Evolutionary conservation across 1,284 basidiomycete species (phyloP), one percentile per base, ranked within the genome.

Genomic region (Moniliophthora roreri): DNA sequence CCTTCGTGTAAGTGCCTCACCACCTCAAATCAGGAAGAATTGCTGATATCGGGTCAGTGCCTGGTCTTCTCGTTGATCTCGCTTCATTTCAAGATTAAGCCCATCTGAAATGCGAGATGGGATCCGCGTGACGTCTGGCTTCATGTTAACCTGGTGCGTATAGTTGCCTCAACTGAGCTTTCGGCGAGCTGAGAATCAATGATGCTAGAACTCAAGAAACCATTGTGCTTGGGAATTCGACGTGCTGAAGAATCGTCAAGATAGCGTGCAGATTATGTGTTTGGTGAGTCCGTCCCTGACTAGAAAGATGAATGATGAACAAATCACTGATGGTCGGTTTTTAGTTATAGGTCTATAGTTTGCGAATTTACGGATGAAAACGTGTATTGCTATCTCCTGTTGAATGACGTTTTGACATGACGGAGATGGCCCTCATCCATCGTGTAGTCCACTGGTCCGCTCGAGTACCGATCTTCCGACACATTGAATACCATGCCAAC

Each of bases 51-150:
- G 48, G 15, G 53, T 1, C 65, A 98, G 95, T 98, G 95, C 72
- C 83, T 98, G 59, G 95, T 98, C 62, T 98, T 98, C 73, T 97
- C 95, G 16, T 82, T 99, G 59, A 98, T 98, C 69, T 93, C 93
- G 11, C 82, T 98, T 40, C 95, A 99, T 78, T 98, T 98, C 87
- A 98, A 98, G 78, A 98, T 99, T 81, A 98, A 99, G 81, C 96
- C 96, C 16, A 97, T 94, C 66, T 92, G 84, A 73, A 37, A 37
- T 16, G 48, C 34, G 28, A 51, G 16, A 11, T 32, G 28, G 28
- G 11, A 32, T 32, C 28, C 28, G 28, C 28, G 28, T 32, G 6
- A 32, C 28, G n/a, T n/a, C n/a, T n/a, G n/a, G n/a, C n/a, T n/a
- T n/a, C 28, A 32, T 32, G 11, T 32, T 11, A 32, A 11, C n/a